These are phyloP conservation scores for Melaleuca quinquenervia DNA, from an alignment of 345 rosid genomes.

Conservation along the genomic window DNA sequence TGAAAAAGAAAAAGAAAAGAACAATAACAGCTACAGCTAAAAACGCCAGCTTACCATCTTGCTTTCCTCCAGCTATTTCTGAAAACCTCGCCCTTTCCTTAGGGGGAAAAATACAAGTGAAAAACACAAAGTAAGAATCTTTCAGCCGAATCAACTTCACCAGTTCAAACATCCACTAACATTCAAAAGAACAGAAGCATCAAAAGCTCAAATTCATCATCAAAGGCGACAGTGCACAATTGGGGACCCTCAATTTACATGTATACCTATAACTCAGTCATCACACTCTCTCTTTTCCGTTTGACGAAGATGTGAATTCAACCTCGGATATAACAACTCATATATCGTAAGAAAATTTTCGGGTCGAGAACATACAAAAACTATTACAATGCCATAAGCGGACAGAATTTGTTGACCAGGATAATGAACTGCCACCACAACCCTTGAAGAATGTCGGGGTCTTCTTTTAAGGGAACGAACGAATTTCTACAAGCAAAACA, in stretches of 20 bases:
- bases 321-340: background rate
- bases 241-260: background rate
- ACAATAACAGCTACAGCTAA: background rate
- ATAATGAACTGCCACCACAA: background rate
- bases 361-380: background rate
- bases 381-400: background rate
- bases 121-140: background rate
- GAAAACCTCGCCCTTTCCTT: background rate
- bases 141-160: background rate
- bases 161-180: background rate
- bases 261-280: background rate
- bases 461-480: background rate
- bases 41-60: background rate
- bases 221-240: background rate
- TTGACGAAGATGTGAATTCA: background rate
- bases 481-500: background rate
- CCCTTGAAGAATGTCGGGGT: background rate
- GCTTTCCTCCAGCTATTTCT: background rate
- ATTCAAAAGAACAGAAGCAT: background rate
- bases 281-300: background rate
- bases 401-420: background rate
- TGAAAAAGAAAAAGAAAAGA: background rate
- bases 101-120: background rate
- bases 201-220: background rate
- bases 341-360: background rate